These are phyloP conservation scores for Leccinum variicolor DNA, from an alignment of 768 basidiomycete genomes.

Conservation along the genomic window DNA sequence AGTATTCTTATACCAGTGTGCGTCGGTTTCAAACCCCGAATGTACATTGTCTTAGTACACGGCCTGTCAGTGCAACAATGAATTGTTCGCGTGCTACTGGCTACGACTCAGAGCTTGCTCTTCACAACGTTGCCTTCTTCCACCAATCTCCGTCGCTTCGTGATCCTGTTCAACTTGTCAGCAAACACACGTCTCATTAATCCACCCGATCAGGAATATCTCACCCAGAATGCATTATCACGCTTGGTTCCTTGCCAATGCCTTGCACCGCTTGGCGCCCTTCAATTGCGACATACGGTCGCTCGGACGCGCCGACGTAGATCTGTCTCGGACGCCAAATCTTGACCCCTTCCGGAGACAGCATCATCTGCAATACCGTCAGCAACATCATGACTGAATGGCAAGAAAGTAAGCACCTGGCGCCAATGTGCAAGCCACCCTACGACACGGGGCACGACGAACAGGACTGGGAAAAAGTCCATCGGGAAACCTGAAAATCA, in stretches of 20 bases:
- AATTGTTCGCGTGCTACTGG: not conserved
- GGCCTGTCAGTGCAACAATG: not conserved
- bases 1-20: slow-evolving; percentile 10
- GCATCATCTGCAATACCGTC: slow-evolving; percentile 69
- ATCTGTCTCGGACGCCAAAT: slow-evolving; percentile 91
- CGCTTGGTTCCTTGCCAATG: slow-evolving; percentile 54
- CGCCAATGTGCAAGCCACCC: slow-evolving; percentile 95
- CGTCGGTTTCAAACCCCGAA: slow-evolving; percentile 22
- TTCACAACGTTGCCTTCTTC: slow-evolving; percentile 22
- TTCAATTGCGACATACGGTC: slow-evolving; percentile 69
- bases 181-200: not conserved
- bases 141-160: slow-evolving; percentile 30
- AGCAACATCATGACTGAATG: not conserved
- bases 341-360: slow-evolving; percentile 84
- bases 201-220: slow-evolving; percentile 23
- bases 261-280: slow-evolving; percentile 55
- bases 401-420: slow-evolving; percentile 45
- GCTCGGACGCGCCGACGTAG: slow-evolving; percentile 71
- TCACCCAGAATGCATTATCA: slow-evolving; percentile 73
- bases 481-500: slow-evolving; percentile 71
- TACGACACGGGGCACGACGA: slow-evolving; percentile 88
- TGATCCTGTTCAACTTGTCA: slow-evolving; percentile 22
- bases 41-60: slow-evolving; percentile 2
- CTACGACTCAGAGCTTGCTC: slow-evolving; percentile 25
- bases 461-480: slow-evolving; percentile 93